These are phyloP conservation scores for Trametes sp. DNA, from an alignment of 1,284 basidiomycete species.

Conservation along the genomic window DNA sequence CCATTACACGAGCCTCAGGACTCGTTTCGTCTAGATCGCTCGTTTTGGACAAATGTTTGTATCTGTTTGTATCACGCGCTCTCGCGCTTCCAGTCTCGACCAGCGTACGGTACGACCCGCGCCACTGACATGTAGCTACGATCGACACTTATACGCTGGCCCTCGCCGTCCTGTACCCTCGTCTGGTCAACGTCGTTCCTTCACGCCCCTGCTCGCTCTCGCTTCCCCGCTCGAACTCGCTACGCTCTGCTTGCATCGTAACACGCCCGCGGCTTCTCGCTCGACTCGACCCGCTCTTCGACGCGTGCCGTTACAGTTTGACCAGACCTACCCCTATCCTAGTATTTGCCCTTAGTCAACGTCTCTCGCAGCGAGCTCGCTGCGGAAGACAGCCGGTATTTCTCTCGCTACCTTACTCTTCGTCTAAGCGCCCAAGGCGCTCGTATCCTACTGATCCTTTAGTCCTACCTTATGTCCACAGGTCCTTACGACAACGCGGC, in stretches of 20 bases:
- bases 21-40: background rate
- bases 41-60: background rate
- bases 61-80: background rate
- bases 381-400: conserved; percentile 1
- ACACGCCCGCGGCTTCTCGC: background rate
- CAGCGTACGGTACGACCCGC: conserved; percentile 8
- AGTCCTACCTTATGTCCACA: conserved; percentile 3
- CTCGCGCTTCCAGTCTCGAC: background rate
- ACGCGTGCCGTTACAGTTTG: conserved; percentile 14
- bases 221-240: background rate
- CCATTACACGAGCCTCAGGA: background rate
- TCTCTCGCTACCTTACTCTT: background rate
- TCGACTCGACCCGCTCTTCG: conserved; percentile 5
- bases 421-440: conserved; percentile 3
- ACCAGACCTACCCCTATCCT: background rate
- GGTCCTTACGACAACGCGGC: background rate
- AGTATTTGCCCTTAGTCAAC: background rate
- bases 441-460: conserved; percentile 1
- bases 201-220: conserved; percentile 1
- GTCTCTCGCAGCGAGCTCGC: background rate
- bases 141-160: conserved; percentile 6
- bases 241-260: background rate
- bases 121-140: conserved; percentile 1
- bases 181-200: conserved; percentile 11
- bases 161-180: conserved; percentile 12